A percentile compares a stretch with the other conserved stretches of the same genome.
Conservation (phyloP, 2,329 filamentous ascomycete genomes). For the Fusarium sp. region DNA sequence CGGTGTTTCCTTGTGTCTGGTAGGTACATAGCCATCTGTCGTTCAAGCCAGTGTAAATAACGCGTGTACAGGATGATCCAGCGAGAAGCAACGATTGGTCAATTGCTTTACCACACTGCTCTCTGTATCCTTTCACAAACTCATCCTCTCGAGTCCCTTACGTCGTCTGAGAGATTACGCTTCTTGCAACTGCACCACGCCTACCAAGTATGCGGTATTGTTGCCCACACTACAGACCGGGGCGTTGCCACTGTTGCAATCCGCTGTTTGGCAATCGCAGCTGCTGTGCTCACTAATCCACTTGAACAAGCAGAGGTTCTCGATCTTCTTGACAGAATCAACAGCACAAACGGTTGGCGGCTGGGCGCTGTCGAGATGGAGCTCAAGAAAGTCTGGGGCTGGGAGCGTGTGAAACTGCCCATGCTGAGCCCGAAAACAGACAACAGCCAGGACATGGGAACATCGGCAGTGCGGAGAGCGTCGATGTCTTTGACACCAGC, state of each 20-base stretch:
- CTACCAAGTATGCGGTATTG: slow-evolving; percentile 87
- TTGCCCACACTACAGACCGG: slow-evolving; percentile 82
- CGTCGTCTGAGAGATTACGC: slow-evolving; percentile 72
- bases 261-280: slow-evolving; percentile 80
- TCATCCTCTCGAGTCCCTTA: slow-evolving; percentile 72
- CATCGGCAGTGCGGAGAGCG: slow-evolving; percentile 6
- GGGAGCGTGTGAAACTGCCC: slow-evolving; percentile 51
- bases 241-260: slow-evolving; percentile 82
- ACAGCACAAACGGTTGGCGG: slow-evolving; percentile 80
- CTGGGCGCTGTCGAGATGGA: slow-evolving; percentile 76
- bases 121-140: slow-evolving; percentile 82
- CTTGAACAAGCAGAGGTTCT: slow-evolving; percentile 84
- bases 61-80: slow-evolving; percentile 73
- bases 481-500: slow-evolving; percentile 23
- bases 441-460: slow-evolving; percentile 15
- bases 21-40: slow-evolving; percentile 50
- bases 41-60: not conserved
- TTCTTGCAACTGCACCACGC: slow-evolving; percentile 77
- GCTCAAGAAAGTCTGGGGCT: slow-evolving; percentile 81
- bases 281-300: slow-evolving; percentile 72
- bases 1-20: slow-evolving; percentile 88
- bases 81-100: slow-evolving; percentile 79
- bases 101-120: slow-evolving; percentile 88
- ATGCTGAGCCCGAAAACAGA: slow-evolving; percentile 13
- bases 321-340: slow-evolving; percentile 77